These are phyloP conservation scores for Populus hybrid DNA, from an alignment of 441 rosid genomes.

Conservation along the genomic window DNA sequence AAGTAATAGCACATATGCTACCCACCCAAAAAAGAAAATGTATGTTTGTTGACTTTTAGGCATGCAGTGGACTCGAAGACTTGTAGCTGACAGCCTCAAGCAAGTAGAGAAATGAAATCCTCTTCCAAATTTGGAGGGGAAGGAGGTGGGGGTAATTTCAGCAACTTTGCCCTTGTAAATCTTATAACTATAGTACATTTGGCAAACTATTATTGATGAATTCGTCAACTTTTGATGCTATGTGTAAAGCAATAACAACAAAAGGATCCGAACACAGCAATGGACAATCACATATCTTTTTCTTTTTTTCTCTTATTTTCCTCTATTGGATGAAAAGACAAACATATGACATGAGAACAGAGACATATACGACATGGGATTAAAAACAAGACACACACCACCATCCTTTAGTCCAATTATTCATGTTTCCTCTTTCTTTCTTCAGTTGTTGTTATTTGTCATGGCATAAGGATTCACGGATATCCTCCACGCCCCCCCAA, in stretches of 20 bases:
- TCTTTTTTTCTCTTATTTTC: neutral
- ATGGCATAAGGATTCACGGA: no score
- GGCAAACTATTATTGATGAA: neutral
- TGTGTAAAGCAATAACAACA: neutral
- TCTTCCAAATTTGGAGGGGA: neutral
- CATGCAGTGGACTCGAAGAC: neutral
- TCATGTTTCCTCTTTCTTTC: no score
- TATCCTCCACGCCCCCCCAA: no score
- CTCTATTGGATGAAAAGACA: neutral
- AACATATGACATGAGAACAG: no score
- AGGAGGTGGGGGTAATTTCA: neutral
- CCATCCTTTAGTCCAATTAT: no score
- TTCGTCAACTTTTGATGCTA: neutral
- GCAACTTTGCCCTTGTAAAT: no score
- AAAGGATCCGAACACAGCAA: neutral
- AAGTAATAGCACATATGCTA: neutral
- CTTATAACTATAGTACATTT: neutral
- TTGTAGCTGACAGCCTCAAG: constrained; percentile 2
- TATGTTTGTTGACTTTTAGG: neutral
- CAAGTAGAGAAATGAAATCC: neutral
- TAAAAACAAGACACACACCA: no score
- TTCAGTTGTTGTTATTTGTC: no score
- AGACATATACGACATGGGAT: neutral
- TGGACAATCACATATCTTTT: neutral
- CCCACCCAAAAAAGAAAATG: constrained; percentile 5